Percentiles rank a stretch among this genome's conserved stretches.
phyloP scores from a whole-genome alignment of 192 early-diverging fungal genomes.

The Coemansia sp. region DNA sequence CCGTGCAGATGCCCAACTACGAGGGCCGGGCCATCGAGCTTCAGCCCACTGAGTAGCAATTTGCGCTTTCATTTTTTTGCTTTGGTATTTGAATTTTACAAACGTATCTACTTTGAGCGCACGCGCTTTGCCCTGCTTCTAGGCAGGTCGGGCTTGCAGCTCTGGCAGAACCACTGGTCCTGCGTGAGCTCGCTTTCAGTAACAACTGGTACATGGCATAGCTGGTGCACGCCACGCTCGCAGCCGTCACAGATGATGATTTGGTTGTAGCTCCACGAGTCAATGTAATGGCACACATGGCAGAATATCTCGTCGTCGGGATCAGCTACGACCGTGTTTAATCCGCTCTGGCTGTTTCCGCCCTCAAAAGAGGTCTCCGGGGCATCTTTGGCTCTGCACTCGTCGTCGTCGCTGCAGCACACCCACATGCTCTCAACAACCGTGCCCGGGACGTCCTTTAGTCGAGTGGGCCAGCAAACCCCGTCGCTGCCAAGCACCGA shows the following conservation, averaged over 20 bases:
- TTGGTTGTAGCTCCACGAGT: slow-evolving; percentile 46
- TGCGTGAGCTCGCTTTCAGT: slow-evolving; percentile 37
- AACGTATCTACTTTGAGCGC: background rate
- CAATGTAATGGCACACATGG: slow-evolving; percentile 17
- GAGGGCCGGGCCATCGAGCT: slow-evolving; percentile 10
- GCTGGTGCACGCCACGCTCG: slow-evolving; percentile 48
- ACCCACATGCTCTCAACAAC: slow-evolving; percentile 49
- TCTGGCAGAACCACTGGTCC: slow-evolving; percentile 47
- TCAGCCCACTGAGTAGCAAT: background rate
- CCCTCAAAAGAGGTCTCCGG: background rate
- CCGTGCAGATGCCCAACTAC: slow-evolving; percentile 40
- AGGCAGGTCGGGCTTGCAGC: slow-evolving; percentile 14
- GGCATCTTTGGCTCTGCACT: slow-evolving; percentile 7
- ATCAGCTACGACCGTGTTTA: slow-evolving; percentile 44
- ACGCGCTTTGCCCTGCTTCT: slow-evolving; percentile 1
- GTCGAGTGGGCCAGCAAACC: slow-evolving; percentile 21
- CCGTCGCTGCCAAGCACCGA: slow-evolving; percentile 25
- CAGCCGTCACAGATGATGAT: slow-evolving; percentile 52
- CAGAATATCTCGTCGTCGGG: slow-evolving; percentile 52
- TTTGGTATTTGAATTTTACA: too few species aligned
- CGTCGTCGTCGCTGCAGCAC: slow-evolving; percentile 38
- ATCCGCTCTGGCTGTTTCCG: slow-evolving; percentile 5
- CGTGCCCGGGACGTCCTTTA: slow-evolving; percentile 24
- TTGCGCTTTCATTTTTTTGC: too few species aligned
- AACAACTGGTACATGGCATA: slow-evolving; percentile 46